Evolutionary conservation across 78 protist species (phyloP).

Genomic region (Andalucia godoyi): DNA sequence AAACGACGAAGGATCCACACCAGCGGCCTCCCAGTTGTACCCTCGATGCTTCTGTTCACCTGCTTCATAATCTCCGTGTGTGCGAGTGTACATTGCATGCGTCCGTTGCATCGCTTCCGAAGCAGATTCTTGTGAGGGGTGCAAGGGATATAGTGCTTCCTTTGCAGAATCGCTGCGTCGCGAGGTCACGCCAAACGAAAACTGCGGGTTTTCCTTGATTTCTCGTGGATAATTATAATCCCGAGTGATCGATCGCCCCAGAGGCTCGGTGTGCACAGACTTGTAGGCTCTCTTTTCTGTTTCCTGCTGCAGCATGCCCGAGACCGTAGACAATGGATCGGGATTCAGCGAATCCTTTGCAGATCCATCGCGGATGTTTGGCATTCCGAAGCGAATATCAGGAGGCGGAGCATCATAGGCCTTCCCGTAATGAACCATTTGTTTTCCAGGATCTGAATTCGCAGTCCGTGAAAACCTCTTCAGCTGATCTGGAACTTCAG

Average conservation of each 20-base stretch:
- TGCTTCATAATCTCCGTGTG: not conserved
- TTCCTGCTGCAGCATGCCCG: not conserved
- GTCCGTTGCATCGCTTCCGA: not conserved
- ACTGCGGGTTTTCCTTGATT: no score
- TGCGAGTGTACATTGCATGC: not conserved
- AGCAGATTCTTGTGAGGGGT: not conserved
- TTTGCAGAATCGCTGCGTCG: no score
- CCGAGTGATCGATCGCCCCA: not conserved
- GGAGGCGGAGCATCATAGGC: not conserved
- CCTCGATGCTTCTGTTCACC: conserved; percentile 3
- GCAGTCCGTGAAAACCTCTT: no score
- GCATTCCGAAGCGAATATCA: not conserved
- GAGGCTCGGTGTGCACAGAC: not conserved
- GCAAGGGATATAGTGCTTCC: no score
- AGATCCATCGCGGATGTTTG: not conserved
- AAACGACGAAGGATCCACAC: not conserved
- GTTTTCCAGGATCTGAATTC: not conserved
- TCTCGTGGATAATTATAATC: no score
- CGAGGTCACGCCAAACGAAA: no score
- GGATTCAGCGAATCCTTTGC: not conserved
- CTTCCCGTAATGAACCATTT: not conserved
- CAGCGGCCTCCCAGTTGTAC: not conserved
- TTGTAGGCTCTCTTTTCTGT: not conserved
- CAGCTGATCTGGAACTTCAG: no score
- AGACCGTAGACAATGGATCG: not conserved